These are phyloP conservation scores for Penicillium bialowiezense DNA, from an alignment of 495 filamentous ascomycete genomes.

Conservation along the genomic window DNA sequence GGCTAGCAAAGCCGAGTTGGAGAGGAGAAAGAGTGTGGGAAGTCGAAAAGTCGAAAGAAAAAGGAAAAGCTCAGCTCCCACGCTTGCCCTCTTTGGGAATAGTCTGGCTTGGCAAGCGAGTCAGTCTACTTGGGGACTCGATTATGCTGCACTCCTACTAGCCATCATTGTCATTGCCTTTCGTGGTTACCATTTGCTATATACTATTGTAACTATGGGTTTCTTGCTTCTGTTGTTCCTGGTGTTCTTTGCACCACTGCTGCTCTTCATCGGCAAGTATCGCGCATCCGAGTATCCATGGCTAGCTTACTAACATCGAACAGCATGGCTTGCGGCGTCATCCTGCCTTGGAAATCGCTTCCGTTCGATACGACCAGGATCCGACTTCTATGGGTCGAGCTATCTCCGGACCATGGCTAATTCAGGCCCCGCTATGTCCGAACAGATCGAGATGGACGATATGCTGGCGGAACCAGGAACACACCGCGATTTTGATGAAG, in stretches of 20 bases:
- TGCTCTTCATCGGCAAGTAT: conserved; percentile 46
- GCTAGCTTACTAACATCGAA: conserved; percentile 18
- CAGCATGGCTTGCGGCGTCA: conserved; percentile 56
- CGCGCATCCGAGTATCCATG: neutral
- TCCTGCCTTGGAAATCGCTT: conserved; percentile 58
- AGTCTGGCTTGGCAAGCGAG: conserved; percentile 10
- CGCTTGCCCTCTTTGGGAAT: conserved; percentile 30
- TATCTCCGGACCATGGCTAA: conserved; percentile 55
- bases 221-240: conserved; percentile 48
- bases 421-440: conserved; percentile 53
- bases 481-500: conserved; percentile 30
- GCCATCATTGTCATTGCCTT: neutral
- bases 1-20: conserved; percentile 34
- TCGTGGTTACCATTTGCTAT: no score
- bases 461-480: conserved; percentile 49
- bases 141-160: no score
- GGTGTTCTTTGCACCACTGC: conserved; percentile 47
- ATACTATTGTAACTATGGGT: conserved; percentile 33
- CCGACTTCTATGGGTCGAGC: conserved; percentile 49
- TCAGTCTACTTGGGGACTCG: neutral
- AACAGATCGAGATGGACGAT: conserved; percentile 62
- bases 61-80: conserved; percentile 15
- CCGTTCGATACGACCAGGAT: conserved; percentile 38
- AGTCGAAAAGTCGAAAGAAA: conserved; percentile 19
- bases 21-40: conserved; percentile 10